A percentile compares a stretch with the other conserved stretches of the same genome.
phyloP scores from a whole-genome alignment of 192 early-diverging fungal genomes.

The Gaertneriomyces sp. region DNA sequence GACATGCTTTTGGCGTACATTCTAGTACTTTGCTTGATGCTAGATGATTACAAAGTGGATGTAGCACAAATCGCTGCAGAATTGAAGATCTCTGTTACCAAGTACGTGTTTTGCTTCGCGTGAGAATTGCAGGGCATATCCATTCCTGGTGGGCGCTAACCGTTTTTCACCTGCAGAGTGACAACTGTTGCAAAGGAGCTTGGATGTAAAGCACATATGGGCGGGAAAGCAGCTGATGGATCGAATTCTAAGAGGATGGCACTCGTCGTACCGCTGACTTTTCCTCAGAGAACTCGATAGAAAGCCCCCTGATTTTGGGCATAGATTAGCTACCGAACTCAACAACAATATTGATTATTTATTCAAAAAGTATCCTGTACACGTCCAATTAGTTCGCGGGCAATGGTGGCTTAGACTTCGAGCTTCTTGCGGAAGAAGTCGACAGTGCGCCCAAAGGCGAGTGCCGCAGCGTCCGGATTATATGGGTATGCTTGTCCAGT shows the following conservation, averaged over 20 bases:
- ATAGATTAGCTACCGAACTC: neutral
- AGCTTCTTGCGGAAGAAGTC: constrained; percentile 24
- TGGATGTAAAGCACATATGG: constrained; percentile 33
- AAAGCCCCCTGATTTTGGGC: neutral
- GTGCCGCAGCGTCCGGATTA: constrained; percentile 19
- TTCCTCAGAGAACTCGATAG: constrained; percentile 27
- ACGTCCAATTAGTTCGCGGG: no score
- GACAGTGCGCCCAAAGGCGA: constrained; percentile 20
- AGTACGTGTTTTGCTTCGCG: constrained; percentile 11
- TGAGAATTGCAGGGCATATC: neutral
- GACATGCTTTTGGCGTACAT: constrained; percentile 79
- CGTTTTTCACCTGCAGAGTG: constrained; percentile 7
- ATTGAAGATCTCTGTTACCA: constrained; percentile 38
- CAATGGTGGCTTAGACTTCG: no score
- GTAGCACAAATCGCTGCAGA: constrained; percentile 60
- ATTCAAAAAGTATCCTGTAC: neutral
- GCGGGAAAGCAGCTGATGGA: constrained; percentile 17
- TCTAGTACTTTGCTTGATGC: constrained; percentile 62
- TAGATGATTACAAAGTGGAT: constrained; percentile 70
- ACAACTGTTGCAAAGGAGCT: constrained; percentile 32
- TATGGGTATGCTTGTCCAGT: constrained; percentile 34
- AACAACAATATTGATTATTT: neutral
- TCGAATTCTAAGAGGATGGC: constrained; percentile 14
- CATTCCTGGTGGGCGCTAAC: neutral
- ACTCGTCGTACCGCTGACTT: constrained; percentile 30